Base-by-base conservation (phyloP, 225 moss, liverwort and hornwort genomes). In the Bryum argenteum region DNA sequence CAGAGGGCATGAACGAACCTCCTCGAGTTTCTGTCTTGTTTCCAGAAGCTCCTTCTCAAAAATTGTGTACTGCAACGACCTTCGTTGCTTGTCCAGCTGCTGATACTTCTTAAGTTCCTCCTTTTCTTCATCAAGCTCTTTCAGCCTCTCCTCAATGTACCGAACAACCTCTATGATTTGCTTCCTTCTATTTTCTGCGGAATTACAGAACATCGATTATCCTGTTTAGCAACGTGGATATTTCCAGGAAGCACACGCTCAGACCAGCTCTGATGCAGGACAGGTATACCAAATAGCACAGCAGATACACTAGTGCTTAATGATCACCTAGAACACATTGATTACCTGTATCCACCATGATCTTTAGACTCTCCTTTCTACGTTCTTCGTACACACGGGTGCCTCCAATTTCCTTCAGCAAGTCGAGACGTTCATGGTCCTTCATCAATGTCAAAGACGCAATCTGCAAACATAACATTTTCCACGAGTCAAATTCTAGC, bases 311-410 rank as follows among this genome's bases (percentile, higher is more conserved):
- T 50, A 19, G 72, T 45, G 63, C 76, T 6, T 33, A 63, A 37
- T 56, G 68, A 68, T 54, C 60, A 67, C 54, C 44, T n/a, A 42
- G n/a, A 53, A 37, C 43, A 13, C 71, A 52, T 43, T 19, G 71
- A 64, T 44, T 21, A 21, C 93, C 93, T 80, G 94, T 95, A 65
- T 92, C 94, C 83, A 92, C 87, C 90, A 95, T 90, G 50, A 95
- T 95, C 74, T 95, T 95, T 56, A 95, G 62, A 71, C 94, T 95
- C 82, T 95, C 94, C 71, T 90, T 92, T 73, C 94, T 83, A 24
- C 94, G 94, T 73, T 95, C 94, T 76, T 95, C 94, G 67, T 95
- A 95, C 8, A 95, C 94, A 75, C 94, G 87, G 70, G 94, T 95
- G 56, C 94, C 94, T 80, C 94, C 94, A 71, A 95, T 95, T 60